phyloP scores from a whole-genome alignment of 1,284 basidiomycete species.

The Melampsora americana region DNA sequence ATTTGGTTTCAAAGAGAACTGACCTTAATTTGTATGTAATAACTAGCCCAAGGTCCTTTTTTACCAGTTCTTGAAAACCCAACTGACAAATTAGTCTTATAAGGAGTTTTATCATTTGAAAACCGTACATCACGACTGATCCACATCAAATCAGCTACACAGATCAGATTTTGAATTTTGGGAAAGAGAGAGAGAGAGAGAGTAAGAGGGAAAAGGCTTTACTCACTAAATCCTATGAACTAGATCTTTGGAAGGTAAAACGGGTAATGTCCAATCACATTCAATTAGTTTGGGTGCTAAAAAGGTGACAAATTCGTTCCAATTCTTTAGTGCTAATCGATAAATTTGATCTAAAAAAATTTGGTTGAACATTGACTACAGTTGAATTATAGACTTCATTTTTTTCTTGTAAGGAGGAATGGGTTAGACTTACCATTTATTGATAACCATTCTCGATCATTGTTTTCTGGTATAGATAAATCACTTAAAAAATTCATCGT shows the following conservation, averaged over 20 bases:
- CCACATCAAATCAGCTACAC: slow-evolving; percentile 44
- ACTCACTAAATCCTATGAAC: slow-evolving; percentile 52
- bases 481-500: slow-evolving; percentile 51
- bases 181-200: no score
- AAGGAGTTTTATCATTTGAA: slow-evolving; percentile 51
- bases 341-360: slow-evolving; percentile 46
- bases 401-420: background rate
- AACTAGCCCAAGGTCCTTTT: slow-evolving; percentile 50
- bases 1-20: background rate
- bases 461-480: slow-evolving; percentile 47
- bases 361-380: background rate
- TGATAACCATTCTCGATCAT: slow-evolving; percentile 53
- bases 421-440: slow-evolving; percentile 46
- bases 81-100: slow-evolving; percentile 49
- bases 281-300: slow-evolving; percentile 51
- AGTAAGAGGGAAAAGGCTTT: slow-evolving; percentile 33
- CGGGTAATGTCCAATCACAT: slow-evolving; percentile 53
- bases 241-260: slow-evolving; percentile 53
- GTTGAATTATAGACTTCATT: background rate
- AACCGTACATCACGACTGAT: slow-evolving; percentile 50
- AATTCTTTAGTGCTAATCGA: slow-evolving; percentile 49
- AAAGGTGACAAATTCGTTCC: slow-evolving; percentile 50
- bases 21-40: slow-evolving; percentile 46
- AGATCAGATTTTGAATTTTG: no score
- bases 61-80: slow-evolving; percentile 52